These are phyloP conservation scores for Testicularia cyperi DNA, from an alignment of 1,284 basidiomycete species.

Conservation along the genomic window DNA sequence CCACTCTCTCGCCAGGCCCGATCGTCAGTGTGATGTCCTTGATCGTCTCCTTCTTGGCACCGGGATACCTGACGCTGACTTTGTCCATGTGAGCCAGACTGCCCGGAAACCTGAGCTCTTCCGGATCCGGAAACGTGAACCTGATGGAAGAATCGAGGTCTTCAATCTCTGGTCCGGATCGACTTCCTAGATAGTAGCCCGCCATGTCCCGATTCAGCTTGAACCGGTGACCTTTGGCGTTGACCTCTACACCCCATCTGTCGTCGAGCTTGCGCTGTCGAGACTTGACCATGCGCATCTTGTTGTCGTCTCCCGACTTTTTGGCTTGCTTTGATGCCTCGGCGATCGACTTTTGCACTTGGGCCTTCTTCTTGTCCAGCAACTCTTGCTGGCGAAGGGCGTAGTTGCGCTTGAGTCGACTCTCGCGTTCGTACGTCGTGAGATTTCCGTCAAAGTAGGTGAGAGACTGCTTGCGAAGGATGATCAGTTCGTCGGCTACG, in stretches of 20 bases:
- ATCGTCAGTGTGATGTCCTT: conserved; percentile 67
- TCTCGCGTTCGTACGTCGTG: conserved; percentile 67
- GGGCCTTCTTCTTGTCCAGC: conserved; percentile 66
- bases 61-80: conserved; percentile 64
- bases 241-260: conserved; percentile 66
- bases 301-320: conserved; percentile 70
- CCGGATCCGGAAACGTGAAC: conserved; percentile 65
- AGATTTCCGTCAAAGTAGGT: conserved; percentile 68
- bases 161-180: conserved; percentile 66
- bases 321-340: conserved; percentile 66
- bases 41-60: conserved; percentile 62
- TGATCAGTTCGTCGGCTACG: conserved; percentile 71
- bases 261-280: conserved; percentile 70
- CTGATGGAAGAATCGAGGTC: conserved; percentile 64
- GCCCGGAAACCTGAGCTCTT: conserved; percentile 65
- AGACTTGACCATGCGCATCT: conserved; percentile 66
- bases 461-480: conserved; percentile 67
- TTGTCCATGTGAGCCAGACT: conserved; percentile 66
- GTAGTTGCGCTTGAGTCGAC: conserved; percentile 65
- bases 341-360: conserved; percentile 63
- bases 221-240: conserved; percentile 65
- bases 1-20: conserved; percentile 66
- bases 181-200: conserved; percentile 63
- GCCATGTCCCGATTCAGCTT: conserved; percentile 68
- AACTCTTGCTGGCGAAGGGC: conserved; percentile 66